A percentile compares a stretch with the other conserved stretches of the same genome.
Conservation (phyloP, 1,284 basidiomycete species). For the Puccinia horiana region DNA sequence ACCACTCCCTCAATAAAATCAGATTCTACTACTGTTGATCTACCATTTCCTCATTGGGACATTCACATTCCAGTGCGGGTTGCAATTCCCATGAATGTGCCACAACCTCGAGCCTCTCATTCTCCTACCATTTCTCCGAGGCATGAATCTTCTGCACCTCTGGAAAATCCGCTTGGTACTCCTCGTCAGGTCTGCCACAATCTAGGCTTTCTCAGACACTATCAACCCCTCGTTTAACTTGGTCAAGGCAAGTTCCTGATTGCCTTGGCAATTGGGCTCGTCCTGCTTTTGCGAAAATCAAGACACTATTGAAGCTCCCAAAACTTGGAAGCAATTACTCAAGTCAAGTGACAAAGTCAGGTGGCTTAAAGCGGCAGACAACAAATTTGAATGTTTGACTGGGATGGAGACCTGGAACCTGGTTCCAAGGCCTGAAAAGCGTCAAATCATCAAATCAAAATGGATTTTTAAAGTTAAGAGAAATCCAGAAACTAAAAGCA, state of each 20-base stretch:
- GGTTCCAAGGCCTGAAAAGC: not conserved
- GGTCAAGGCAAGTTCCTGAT: not conserved
- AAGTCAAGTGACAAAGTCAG: not conserved
- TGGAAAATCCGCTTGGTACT: too few relatives aligned
- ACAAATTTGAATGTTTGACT: not conserved
- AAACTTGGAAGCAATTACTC: not conserved
- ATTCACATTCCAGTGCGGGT: too few relatives aligned
- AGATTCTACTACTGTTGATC: too few relatives aligned
- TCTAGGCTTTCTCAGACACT: not conserved
- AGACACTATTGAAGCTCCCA: not conserved
- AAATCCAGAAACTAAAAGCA: conserved; percentile 14
- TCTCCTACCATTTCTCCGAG: too few relatives aligned
- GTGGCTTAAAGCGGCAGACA: not conserved
- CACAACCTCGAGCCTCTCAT: too few relatives aligned
- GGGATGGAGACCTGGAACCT: not conserved
- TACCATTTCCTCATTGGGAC: too few relatives aligned
- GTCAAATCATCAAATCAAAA: not conserved
- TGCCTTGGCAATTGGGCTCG: not conserved
- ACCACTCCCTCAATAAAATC: too few relatives aligned
- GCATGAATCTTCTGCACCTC: too few relatives aligned
- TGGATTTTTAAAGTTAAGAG: too few relatives aligned
- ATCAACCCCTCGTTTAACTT: too few relatives aligned
- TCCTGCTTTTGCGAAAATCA: not conserved
- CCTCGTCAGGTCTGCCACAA: too few relatives aligned
- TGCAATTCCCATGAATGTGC: too few relatives aligned